A percentile compares a stretch with the other conserved stretches of the same genome.
Conservation (phyloP, 2,329 filamentous ascomycete genomes). For the Cryphonectria nitschkei region DNA sequence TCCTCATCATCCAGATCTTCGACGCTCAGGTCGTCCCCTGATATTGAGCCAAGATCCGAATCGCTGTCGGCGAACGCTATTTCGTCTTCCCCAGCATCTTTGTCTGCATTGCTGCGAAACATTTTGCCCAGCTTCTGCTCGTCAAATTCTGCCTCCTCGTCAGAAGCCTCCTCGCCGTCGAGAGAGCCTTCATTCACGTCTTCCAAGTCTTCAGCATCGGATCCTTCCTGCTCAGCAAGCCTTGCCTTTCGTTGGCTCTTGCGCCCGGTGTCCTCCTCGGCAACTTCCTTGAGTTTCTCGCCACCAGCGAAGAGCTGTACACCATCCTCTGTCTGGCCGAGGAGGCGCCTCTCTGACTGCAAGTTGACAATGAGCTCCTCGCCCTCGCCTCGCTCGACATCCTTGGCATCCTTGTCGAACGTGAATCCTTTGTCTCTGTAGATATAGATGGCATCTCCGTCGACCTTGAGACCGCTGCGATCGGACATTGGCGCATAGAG, state of each 20-base stretch:
- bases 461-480: conserved; percentile 91
- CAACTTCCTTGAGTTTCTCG: conserved; percentile 63
- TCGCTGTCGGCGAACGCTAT: conserved; percentile 94
- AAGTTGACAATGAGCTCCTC: conserved; percentile 93
- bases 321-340: conserved; percentile 81
- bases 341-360: conserved; percentile 78
- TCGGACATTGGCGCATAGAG: conserved; percentile 98
- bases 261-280: conserved; percentile 63
- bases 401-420: conserved; percentile 70
- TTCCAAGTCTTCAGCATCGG: conserved; percentile 50
- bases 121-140: conserved; percentile 64
- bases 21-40: conserved; percentile 52
- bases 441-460: conserved; percentile 96
- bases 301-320: conserved; percentile 86
- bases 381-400: conserved; percentile 82
- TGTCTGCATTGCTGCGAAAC: conserved; percentile 58
- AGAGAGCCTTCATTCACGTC: conserved; percentile 57
- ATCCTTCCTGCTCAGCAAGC: conserved; percentile 63
- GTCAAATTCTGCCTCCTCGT: conserved; percentile 60
- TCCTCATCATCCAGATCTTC: conserved; percentile 57
- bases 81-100: conserved; percentile 64
- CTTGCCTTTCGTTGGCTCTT: conserved; percentile 62
- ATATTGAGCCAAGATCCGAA: conserved; percentile 91
- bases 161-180: conserved; percentile 58
- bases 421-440: conserved; percentile 72